Base-by-base conservation (phyloP, 2,329 filamentous ascomycete species). In the Clarireedia homoeocarpa region DNA sequence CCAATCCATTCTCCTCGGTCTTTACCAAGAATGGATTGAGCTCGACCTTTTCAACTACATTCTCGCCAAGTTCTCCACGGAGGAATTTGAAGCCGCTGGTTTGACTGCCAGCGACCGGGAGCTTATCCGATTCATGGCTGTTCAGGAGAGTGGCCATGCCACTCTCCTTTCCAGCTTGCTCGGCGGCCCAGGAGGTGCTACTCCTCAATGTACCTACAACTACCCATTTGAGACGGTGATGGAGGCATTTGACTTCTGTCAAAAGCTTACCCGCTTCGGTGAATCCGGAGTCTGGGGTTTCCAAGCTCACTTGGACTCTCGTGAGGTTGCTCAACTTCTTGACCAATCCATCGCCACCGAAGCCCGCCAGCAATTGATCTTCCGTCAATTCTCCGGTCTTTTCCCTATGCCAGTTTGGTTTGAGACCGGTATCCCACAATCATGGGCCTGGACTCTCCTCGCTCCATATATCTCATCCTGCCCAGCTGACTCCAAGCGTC, bases 371-470 rank as follows among this genome's bases (percentile, higher is more conserved):
- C 87, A 95, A 73, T 77, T 91, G 75, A 84, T 88, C 62, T 94
- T 94, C 77, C 84, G 89, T 20, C 89, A 94, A 68, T 89, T 94
- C 69, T 78, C 83, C 36, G 89, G 89, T 15, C 78, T 89, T 6
- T 88, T 88, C 71, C 86, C 89, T 23, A 89, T 89, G 85, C 86
- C 88, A 0, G 85, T 87, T 9, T 94, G 87, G 87, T 91, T 92
- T 67, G 83, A 89, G 65, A 77, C 83, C 5, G 88, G 88, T 40
- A 84, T 92, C 24, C 89, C 88, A 0, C 89, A 95, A 70, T 89
- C 85, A 0, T 95, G 89, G 88, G 82, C 84, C 0, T 95, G 89
- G 89, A 87, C 88, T 0, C 77, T 89, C 23, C 76, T 94, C 4
- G 88, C 89, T 0, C 89, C 88, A 0, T 91, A 91, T 71, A 91